Base-by-base conservation (phyloP, 2,329 filamentous ascomycete species). In the Alternaria solani region DNA sequence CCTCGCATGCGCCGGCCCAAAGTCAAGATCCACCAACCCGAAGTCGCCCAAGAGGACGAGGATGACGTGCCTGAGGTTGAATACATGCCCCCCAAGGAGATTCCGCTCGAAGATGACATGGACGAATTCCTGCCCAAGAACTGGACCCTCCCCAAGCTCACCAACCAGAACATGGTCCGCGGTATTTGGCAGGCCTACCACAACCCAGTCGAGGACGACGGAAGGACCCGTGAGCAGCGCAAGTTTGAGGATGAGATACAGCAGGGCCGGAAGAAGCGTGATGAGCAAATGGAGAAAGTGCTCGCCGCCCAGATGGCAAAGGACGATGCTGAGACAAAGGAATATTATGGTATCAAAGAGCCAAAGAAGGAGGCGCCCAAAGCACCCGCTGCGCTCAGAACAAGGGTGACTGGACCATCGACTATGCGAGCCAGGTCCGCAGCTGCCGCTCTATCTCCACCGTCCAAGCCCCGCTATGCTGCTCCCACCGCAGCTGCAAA, bases 61-160 rank as follows among this genome's bases (percentile, higher is more conserved):
- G 83, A 82, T 51, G 81, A 85, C 26, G 88, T 91, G 44, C 88
- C 89, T 26, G 94, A 97, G 55, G 88, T 94, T 61, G 95, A 98
- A 82, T 97, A 96, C 77, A 93, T 93, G 75, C 93, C 94, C 6
- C 92, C 93, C 0, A 89, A 84, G 61, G 86, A 89, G 51, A 58
- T 77, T 4, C 77, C 88, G n/a, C 80, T 88, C 11, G 86, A 87
- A 0, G 91, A 92, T 71, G 84, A 90, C 68, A 91, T 89, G 20
- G 89, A 92, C 55, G 84, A 91, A 59, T 87, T 91, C 62, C 51
- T 74, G 14, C 71, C 72, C 16, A 88, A 88, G 5, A 80, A 86
- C 67, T 83, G 82, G 46, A 80, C 80, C 8, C 83, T 85, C 58
- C 82, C 63, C 18, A 81, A 84, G 63, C 84, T 88, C 63, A 78